phyloP scores from a whole-genome alignment of 2,329 filamentous ascomycete genomes.

The Alternaria brassicicola region DNA sequence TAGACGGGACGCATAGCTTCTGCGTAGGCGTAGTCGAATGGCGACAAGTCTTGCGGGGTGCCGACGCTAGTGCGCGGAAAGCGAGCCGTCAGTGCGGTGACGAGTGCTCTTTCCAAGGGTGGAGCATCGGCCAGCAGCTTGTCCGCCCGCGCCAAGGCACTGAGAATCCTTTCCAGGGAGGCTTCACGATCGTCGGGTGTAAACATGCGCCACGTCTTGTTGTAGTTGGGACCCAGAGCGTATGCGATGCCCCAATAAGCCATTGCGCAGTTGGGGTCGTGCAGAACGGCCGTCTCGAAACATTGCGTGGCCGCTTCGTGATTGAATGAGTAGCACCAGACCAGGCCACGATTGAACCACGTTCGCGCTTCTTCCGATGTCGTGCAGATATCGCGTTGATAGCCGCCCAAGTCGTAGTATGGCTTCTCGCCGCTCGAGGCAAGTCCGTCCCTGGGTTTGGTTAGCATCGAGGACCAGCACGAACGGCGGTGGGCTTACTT shows the following conservation, averaged over 20 bases:
- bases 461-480: not conserved
- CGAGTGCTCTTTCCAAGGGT: not conserved
- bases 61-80: not conserved
- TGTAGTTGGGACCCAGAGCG: constrained; percentile 72
- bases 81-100: not conserved
- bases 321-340: constrained; percentile 75
- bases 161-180: constrained; percentile 63
- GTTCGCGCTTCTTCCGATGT: constrained; percentile 44
- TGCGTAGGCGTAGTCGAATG: constrained; percentile 60
- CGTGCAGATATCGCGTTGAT: not conserved
- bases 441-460: not conserved
- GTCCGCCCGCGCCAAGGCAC: not conserved
- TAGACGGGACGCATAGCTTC: constrained; percentile 63
- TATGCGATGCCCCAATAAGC: constrained; percentile 66
- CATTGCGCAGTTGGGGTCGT: constrained; percentile 56
- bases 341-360: constrained; percentile 72
- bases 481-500: not conserved
- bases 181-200: constrained; percentile 54
- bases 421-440: not conserved
- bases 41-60: not conserved
- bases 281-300: constrained; percentile 61
- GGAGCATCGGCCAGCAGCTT: not conserved
- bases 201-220: constrained; percentile 75
- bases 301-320: constrained; percentile 69
- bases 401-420: not conserved